These are phyloP conservation scores for Suhomyces bokatorum DNA, from an alignment of 1,139 yeast species.

Conservation along the genomic window DNA sequence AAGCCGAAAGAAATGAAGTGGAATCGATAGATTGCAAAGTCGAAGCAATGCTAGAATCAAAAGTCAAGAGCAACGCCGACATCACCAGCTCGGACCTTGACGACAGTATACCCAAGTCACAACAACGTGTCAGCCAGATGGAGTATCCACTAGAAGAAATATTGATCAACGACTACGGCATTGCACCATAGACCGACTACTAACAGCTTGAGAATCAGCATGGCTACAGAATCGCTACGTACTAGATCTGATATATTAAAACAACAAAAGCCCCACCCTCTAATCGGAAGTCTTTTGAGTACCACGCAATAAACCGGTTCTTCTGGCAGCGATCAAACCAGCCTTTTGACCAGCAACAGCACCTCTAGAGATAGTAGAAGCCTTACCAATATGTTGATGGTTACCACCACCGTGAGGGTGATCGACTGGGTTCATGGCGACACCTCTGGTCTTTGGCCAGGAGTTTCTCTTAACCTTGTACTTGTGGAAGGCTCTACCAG, in stretches of 20 bases:
- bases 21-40: too few relatives aligned
- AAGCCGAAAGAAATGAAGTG: too few relatives aligned
- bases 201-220: not conserved
- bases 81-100: too few relatives aligned
- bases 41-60: too few relatives aligned
- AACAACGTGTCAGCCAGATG: too few relatives aligned
- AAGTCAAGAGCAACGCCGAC: too few relatives aligned
- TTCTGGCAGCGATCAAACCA: constrained; percentile 99
- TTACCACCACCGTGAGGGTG: constrained; percentile 99
- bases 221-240: constrained; percentile 2
- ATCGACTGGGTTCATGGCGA: too few relatives aligned
- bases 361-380: constrained; percentile 99
- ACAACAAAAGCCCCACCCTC: constrained; percentile 37
- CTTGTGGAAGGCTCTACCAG: too few relatives aligned
- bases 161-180: not conserved
- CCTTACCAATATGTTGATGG: constrained; percentile 99
- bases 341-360: constrained; percentile 99
- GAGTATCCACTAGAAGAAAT: constrained; percentile 23
- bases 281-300: constrained; percentile 93
- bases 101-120: too few relatives aligned
- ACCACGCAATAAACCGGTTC: constrained; percentile 99
- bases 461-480: too few relatives aligned
- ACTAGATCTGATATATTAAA: constrained; percentile 9
- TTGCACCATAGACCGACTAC: not conserved
- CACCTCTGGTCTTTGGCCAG: too few relatives aligned